A percentile compares a stretch with the other conserved stretches of the same genome.
phyloP scores from a whole-genome alignment of 2,329 filamentous ascomycete genomes.

The Monosporascus sp. region DNA sequence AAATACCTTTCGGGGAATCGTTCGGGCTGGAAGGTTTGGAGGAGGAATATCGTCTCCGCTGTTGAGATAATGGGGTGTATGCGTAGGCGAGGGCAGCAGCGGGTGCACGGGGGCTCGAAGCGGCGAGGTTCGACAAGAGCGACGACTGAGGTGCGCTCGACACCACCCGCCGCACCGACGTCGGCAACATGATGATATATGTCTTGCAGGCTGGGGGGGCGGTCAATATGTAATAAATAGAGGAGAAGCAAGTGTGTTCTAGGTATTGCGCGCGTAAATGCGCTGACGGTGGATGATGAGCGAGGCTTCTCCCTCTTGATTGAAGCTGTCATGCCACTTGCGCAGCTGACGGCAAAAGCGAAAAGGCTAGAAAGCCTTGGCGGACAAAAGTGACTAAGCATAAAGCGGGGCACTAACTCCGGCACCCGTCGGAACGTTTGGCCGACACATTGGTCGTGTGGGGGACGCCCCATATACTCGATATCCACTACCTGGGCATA shows the following conservation, averaged over 20 bases:
- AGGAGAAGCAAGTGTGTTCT: neutral
- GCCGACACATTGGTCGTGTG: neutral
- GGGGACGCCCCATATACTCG: too few relatives aligned
- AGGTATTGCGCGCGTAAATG: neutral
- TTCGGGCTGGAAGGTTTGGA: constrained; percentile 60
- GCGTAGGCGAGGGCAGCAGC: constrained; percentile 29
- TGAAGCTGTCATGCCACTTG: neutral
- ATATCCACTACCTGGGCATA: too few relatives aligned
- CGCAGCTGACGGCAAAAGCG: neutral
- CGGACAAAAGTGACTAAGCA: neutral
- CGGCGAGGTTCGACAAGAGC: constrained; percentile 37
- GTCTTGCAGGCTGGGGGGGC: neutral
- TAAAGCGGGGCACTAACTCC: neutral
- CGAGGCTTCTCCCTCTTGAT: neutral
- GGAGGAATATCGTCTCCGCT: constrained; percentile 51
- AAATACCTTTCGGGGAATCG: constrained; percentile 47
- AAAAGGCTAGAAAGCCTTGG: neutral
- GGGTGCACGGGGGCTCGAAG: constrained; percentile 35
- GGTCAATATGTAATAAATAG: neutral
- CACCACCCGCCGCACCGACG: constrained; percentile 51
- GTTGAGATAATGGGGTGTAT: constrained; percentile 37
- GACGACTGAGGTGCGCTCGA: constrained; percentile 41
- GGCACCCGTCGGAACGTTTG: neutral
- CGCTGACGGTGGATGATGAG: neutral
- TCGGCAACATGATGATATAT: constrained; percentile 43